Conservation (phyloP, 768 basidiomycete species). For the Hortiboletus flavorubellus region DNA sequence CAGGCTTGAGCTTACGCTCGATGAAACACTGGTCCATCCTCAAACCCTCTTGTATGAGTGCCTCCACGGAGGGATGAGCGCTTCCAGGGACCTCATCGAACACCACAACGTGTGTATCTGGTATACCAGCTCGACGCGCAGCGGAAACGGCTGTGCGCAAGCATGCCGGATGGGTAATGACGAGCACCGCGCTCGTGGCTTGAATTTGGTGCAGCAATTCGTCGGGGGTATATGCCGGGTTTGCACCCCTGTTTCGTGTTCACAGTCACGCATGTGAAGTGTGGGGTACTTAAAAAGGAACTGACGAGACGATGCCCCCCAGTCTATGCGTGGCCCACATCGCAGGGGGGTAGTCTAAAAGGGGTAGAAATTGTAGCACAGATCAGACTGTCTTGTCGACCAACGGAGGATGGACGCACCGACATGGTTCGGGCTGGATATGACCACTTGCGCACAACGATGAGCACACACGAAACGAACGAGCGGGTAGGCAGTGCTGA, state of each 20-base stretch:
- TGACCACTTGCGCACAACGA: conserved; percentile 41
- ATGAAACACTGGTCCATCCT: conserved; percentile 36
- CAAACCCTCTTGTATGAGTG: conserved; percentile 46
- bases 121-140: conserved; percentile 28
- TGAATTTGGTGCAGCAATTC: conserved; percentile 34
- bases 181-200: conserved; percentile 23
- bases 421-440: conserved; percentile 63
- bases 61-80: conserved; percentile 37
- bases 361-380: background rate
- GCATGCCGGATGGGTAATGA: conserved; percentile 31
- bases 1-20: conserved; percentile 46
- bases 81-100: conserved; percentile 21
- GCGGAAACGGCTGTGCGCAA: conserved; percentile 30
- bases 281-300: background rate
- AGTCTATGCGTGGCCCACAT: conserved; percentile 61
- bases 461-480: conserved; percentile 1
- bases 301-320: conserved; percentile 58
- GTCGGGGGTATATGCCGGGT: conserved; percentile 33
- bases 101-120: conserved; percentile 27
- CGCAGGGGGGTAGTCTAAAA: conserved; percentile 50
- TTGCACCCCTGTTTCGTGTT: conserved; percentile 27
- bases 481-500: background rate
- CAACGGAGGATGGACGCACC: conserved; percentile 36
- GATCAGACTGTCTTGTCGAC: background rate
- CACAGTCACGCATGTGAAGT: background rate